Percentiles rank a stretch among this genome's conserved stretches.
These are phyloP conservation scores for Physcomitrellopsis africana DNA, from an alignment of 225 moss, liverwort and hornwort genomes.

Conservation along the genomic window DNA sequence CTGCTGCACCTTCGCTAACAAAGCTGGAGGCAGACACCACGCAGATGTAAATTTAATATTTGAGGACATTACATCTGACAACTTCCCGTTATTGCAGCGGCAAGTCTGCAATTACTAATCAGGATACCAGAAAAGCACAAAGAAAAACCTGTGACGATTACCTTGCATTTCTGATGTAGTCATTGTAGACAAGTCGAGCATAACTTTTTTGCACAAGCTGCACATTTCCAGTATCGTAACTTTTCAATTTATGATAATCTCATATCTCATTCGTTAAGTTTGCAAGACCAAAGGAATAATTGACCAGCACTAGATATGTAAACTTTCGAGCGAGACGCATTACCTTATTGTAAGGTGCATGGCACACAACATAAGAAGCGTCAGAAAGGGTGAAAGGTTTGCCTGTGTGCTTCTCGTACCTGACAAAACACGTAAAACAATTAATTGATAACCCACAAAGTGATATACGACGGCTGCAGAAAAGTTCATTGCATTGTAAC, in stretches of 20 bases:
- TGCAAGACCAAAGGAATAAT: background rate
- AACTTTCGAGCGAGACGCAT: background rate
- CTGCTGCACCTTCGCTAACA: constrained; percentile 74
- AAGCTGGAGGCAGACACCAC: constrained; percentile 49
- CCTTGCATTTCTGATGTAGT: constrained; percentile 74
- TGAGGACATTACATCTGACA: background rate
- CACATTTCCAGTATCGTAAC: constrained; percentile 25
- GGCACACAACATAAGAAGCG: constrained; percentile 78
- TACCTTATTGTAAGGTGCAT: constrained; percentile 98
- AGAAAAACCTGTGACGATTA: constrained; percentile 25
- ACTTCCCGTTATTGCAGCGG: constrained; percentile 9
- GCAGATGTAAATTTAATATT: background rate
- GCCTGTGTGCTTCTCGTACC: constrained; percentile 75
- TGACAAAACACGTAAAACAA: constrained; percentile 29
- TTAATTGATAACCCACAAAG: constrained; percentile 4
- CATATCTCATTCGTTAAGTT: constrained; percentile 1
- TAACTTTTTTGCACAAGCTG: constrained; percentile 98
- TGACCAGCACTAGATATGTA: background rate
- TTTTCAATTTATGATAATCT: background rate
- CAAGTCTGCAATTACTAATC: background rate
- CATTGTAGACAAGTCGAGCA: constrained; percentile 86
- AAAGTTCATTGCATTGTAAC: constrained; percentile 1
- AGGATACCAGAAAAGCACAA: background rate
- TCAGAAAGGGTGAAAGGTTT: constrained; percentile 73
- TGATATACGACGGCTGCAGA: background rate